These are phyloP conservation scores for Mucor mucedo DNA, from an alignment of 371 early-diverging fungal species.

Conservation along the genomic window DNA sequence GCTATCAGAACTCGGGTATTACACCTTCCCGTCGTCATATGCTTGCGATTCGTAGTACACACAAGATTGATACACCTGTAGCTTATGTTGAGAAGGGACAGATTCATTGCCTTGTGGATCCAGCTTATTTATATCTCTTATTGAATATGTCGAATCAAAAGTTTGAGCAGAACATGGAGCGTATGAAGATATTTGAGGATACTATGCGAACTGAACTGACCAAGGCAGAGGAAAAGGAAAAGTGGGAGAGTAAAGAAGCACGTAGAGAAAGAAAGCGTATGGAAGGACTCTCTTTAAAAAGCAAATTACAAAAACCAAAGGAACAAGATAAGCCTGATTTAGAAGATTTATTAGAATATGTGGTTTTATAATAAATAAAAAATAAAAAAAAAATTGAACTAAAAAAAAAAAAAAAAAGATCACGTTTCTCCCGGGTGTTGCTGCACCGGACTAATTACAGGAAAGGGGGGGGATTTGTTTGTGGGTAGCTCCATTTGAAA, in stretches of 20 bases:
- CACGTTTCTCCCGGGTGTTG: no score
- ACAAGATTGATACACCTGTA: conserved; percentile 67
- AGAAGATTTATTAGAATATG: no score
- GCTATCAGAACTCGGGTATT: conserved; percentile 70
- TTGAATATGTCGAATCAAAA: conserved; percentile 58
- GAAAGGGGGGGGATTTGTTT: background rate
- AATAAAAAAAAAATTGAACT: no score
- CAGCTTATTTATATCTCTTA: conserved; percentile 49
- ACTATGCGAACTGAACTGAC: conserved; percentile 36
- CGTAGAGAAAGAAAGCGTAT: conserved; percentile 58
- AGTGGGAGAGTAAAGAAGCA: conserved; percentile 60
- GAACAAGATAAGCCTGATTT: no score
- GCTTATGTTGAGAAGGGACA: conserved; percentile 50
- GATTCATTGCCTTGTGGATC: conserved; percentile 54
- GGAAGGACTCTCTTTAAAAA: conserved; percentile 39
- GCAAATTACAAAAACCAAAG: no score
- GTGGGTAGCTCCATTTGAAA: conserved; percentile 1
- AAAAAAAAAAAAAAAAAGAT: no score
- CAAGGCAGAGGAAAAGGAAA: conserved; percentile 7
- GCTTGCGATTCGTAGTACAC: conserved; percentile 66
- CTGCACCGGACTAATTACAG: no score
- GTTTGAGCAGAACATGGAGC: conserved; percentile 54
- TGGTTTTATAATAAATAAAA: no score
- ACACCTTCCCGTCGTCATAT: conserved; percentile 64
- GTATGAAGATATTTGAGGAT: conserved; percentile 55